Conservation (phyloP, 2,329 filamentous ascomycete genomes). For the Thielaviopsis musarum region DNA sequence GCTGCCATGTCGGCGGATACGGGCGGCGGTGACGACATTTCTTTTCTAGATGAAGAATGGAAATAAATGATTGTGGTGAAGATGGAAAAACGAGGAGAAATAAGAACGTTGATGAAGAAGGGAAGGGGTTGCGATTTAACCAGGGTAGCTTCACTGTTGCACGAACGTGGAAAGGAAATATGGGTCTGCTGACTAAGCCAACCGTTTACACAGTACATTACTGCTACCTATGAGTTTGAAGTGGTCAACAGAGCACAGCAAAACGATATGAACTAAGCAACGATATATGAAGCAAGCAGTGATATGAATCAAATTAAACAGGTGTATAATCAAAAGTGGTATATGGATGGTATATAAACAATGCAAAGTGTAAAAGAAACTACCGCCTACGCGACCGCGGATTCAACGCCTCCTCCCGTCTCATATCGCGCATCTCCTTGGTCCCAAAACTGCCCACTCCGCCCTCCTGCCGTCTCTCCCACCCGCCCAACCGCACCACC, state of each 20-base stretch:
- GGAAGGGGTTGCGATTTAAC: neutral
- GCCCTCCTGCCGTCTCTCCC: slow-evolving; percentile 62
- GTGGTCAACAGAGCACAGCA: no score
- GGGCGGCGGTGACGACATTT: neutral
- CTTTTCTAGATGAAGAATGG: neutral
- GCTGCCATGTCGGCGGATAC: slow-evolving; percentile 41
- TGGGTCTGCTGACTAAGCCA: slow-evolving; percentile 10
- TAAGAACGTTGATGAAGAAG: neutral
- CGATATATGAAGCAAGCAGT: slow-evolving; percentile 1
- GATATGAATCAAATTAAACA: slow-evolving; percentile 1
- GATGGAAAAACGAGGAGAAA: no score
- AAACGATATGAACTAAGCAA: neutral
- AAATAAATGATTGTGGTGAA: neutral
- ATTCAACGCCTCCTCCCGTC: slow-evolving; percentile 64
- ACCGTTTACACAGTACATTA: neutral
- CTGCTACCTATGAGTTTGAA: no score
- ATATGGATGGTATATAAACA: neutral
- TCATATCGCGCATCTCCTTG: slow-evolving; percentile 76
- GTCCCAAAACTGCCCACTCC: slow-evolving; percentile 80
- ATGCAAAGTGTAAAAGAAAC: slow-evolving; percentile 7
- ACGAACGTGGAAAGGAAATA: neutral
- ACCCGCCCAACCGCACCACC: slow-evolving; percentile 49
- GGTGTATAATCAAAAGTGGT: no score
- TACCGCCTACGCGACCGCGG: slow-evolving; percentile 51
- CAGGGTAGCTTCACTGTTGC: neutral